Evolutionary conservation across 257 asterid species (phyloP), one percentile per base, ranked within the genome.

Genomic region (Paulownia fortunei): DNA sequence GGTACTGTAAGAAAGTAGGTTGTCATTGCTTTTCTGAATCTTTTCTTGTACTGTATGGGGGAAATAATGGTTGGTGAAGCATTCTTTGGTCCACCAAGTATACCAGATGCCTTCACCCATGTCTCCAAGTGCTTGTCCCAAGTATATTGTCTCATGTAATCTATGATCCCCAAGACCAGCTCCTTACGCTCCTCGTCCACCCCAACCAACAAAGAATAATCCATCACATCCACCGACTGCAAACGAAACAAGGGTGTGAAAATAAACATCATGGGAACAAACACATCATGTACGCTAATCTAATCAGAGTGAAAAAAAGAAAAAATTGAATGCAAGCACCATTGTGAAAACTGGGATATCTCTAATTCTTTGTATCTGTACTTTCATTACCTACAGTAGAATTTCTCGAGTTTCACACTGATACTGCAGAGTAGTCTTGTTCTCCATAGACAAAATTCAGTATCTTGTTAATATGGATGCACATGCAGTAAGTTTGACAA

Each of bases 101-200:
- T 89, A 24, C 97, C 97, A 11, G 94, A 85, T 1, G 94, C 88
- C 83, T 90, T 90, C 16, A 89, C 95, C 93, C 94, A 89, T n/a
- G 93, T 90, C 86, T 90, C 94, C 86, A 92, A 72, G 39, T 90
- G 96, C 86, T 92, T 90, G 89, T 91, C 97, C 97, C 94, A 91
- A 13, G 97, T 91, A 60, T 89, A 91, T 5, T 91, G 97, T 67
- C 96, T 88, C 96, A 89, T 88, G 88, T 81, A 88, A 75, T 89
- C 95, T 0, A 92, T 90, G 79, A 92, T 92, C 74, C 97, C 97
- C 61, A 89, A 27, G 0, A 88, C 93, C 19, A 92, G 85, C 82
- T 92, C 97, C 55, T 88, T 82, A 15, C 80, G 72, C 62, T 88
- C 97, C 18, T 90, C 93, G 15, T 92, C 97, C 30, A 92, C 89